phyloP scores from a whole-genome alignment of 495 filamentous ascomycete species.

The Hypoxylon fragiforme region DNA sequence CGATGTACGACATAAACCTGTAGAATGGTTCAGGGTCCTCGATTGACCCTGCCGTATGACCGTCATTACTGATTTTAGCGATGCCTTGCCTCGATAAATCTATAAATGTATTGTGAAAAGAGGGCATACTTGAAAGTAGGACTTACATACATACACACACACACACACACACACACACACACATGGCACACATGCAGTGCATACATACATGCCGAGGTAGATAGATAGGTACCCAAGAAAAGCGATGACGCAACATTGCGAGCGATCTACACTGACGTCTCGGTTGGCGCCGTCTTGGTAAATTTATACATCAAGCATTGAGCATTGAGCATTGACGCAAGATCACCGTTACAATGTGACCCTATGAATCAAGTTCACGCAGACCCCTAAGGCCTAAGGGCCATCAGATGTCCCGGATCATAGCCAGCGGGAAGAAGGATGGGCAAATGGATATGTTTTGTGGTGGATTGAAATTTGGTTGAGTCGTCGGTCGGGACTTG shows the following conservation, averaged over 20 bases:
- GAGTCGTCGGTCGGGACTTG: slow-evolving; percentile 11
- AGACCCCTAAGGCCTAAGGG: too few species aligned
- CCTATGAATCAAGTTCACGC: not conserved
- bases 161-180: too few species aligned
- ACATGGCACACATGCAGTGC: too few species aligned
- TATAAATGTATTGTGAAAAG: too few species aligned
- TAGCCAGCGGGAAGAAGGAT: not conserved
- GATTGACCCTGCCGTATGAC: slow-evolving; percentile 1
- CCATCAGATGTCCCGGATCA: not conserved
- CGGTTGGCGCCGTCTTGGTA: not conserved
- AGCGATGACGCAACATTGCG: slow-evolving; percentile 1
- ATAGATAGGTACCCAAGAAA: too few species aligned
- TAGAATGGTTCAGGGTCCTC: slow-evolving; percentile 17
- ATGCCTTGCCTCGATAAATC: not conserved
- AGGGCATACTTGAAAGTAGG: not conserved
- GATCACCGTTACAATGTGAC: not conserved
- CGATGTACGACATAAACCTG: slow-evolving; percentile 18
- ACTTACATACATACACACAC: not conserved
- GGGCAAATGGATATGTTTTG: not conserved
- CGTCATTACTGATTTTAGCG: slow-evolving; percentile 3
- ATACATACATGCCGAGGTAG: too few species aligned
- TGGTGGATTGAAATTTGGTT: not conserved
- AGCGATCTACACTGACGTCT: not conserved
- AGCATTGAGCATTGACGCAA: too few species aligned
- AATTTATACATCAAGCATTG: not conserved